phyloP scores from a whole-genome alignment of 495 filamentous ascomycete genomes.

The Symbiotaphrina buchneri region DNA sequence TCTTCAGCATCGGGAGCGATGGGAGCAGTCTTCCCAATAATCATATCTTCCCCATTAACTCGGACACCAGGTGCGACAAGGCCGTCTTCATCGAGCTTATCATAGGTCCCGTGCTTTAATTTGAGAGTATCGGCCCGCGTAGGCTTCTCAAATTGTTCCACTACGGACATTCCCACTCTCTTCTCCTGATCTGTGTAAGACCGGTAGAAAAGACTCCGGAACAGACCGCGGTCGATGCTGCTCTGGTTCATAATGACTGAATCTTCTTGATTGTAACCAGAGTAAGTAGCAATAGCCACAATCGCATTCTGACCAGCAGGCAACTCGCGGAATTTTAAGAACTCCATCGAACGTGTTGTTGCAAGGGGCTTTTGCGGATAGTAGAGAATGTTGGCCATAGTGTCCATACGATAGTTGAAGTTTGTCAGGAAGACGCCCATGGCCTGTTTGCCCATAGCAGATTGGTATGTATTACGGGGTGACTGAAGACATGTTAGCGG shows the following conservation, averaged over 20 bases:
- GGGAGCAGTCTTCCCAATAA: conserved; percentile 95
- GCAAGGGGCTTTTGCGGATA: conserved; percentile 96
- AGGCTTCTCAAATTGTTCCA: conserved; percentile 90
- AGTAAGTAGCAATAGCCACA: conserved; percentile 91
- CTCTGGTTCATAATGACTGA: conserved; percentile 99
- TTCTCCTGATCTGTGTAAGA: conserved; percentile 94
- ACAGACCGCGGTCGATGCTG: conserved; percentile 88
- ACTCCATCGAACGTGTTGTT: conserved; percentile 96
- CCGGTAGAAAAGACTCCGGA: conserved; percentile 94
- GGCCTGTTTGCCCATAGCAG: conserved; percentile 99
- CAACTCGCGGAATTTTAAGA: conserved; percentile 88
- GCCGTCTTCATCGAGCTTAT: conserved; percentile 92
- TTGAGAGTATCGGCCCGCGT: conserved; percentile 67
- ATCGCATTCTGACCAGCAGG: conserved; percentile 97
- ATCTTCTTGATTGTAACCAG: conserved; percentile 99
- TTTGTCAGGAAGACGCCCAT: conserved; percentile 99
- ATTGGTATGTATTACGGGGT: conserved; percentile 96
- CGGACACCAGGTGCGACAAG: conserved; percentile 81
- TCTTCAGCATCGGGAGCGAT: conserved; percentile 83
- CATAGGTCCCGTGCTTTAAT: conserved; percentile 88
- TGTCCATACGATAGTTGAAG: conserved; percentile 90
- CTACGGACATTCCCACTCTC: conserved; percentile 65
- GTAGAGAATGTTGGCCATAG: conserved; percentile 97
- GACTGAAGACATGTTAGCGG: conserved; percentile 27
- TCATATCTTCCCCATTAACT: conserved; percentile 94